Evolutionary conservation across 164 flowering plant species (phyloP).

Genomic region (Annona cherimola): DNA sequence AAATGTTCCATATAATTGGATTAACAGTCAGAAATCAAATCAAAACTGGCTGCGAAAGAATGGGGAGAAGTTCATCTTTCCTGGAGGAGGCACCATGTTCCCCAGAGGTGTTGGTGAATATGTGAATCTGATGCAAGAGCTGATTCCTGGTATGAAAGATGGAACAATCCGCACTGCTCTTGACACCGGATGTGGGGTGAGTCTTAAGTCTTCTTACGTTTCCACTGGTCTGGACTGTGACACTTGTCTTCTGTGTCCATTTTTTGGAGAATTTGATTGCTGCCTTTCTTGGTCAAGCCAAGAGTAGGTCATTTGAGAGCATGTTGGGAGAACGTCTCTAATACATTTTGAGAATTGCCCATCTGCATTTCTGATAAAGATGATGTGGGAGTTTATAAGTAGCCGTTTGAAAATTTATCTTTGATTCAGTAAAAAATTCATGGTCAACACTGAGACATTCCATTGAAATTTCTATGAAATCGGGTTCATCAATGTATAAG

Average conservation of each 20-base stretch:
- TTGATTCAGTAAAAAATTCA: no score
- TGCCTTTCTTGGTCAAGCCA: no score
- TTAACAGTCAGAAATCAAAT: slow-evolving; percentile 93
- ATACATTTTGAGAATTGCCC: no score
- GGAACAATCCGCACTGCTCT: slow-evolving; percentile 89
- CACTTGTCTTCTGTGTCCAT: not conserved
- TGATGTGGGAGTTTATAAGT: no score
- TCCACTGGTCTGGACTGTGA: not conserved
- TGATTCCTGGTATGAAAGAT: slow-evolving; percentile 92
- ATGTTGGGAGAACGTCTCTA: no score
- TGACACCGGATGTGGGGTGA: slow-evolving; percentile 99
- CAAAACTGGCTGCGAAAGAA: slow-evolving; percentile 89
- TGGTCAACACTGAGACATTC: no score
- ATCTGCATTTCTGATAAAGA: no score
- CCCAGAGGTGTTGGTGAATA: slow-evolving; percentile 85
- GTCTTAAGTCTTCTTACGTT: slow-evolving; percentile 16
- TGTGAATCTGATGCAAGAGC: slow-evolving; percentile 83
- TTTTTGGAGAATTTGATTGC: no score
- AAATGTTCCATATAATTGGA: slow-evolving; percentile 99
- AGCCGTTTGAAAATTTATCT: no score
- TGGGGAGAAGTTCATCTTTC: slow-evolving; percentile 92
- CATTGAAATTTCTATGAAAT: no score
- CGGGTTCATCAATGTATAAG: no score
- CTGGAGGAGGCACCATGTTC: slow-evolving; percentile 99
- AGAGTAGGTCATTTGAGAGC: no score